Evolutionary conservation across 1,284 basidiomycete genomes (phyloP), one percentile per base, ranked within the genome.

Genomic region (Cutaneotrichosporon cutaneum): DNA sequence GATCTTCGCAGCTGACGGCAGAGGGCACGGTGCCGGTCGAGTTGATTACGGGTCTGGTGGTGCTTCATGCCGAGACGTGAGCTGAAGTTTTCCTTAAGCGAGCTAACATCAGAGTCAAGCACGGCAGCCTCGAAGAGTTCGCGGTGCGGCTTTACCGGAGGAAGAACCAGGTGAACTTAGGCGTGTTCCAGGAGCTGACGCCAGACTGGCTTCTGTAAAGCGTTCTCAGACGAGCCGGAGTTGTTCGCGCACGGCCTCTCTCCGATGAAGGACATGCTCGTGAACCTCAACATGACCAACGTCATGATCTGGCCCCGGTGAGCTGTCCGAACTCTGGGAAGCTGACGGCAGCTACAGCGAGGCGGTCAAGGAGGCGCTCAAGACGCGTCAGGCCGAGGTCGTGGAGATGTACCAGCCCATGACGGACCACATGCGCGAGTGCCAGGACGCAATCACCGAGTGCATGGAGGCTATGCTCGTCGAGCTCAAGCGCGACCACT

Each of bases 171-270:
- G 82, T 82, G 16, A n/a, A 11, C 21, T 27, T 14, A 26, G 24
- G 18, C 47, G 13, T 45, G 13, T 42, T 14, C 1, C n/a, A n/a
- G n/a, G 10, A 26, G 21, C 66, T 73, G 26, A 72, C 51, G 11
- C 0, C 82, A 85, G 77, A 84, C 83, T 6, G 95, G 94, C 1
- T 99, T 98, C 77, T 81, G 97, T 66, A 98, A 99, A 78, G 96
- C 94, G 0, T 98, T 99, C 74, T 93, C 93, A 0, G 95, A 98
- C 76, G 89, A 97, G 70, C 93, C 95, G 0, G 95, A 99, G 75
- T 87, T 89, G 63, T 96, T 99, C 65, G 93, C 90, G 0, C 90
- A 88, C 68, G 94, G 94, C 0, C 81, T 98, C 72, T 92, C 90
- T 1, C 94, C 95, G 0, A 81, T 99, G 21, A 90, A 90, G 72